Percentiles rank a stretch among this genome's conserved stretches.
Evolutionary conservation across 139 green algal genomes (phyloP).

Genomic region (Chlorella vulgaris): DNA sequence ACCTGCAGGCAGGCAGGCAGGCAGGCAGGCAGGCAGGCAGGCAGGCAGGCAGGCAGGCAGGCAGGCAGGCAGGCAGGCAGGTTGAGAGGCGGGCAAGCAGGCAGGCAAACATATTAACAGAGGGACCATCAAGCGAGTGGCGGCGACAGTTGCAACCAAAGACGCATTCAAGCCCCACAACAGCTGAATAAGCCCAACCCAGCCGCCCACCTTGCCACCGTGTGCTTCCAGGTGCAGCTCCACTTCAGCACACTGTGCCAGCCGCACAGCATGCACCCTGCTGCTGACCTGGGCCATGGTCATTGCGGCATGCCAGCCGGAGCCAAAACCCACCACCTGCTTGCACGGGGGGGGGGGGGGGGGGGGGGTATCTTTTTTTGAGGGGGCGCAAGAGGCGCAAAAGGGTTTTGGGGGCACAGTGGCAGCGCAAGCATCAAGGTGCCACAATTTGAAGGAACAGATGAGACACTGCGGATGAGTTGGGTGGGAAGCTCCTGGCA

Average conservation of each 20-base stretch:
- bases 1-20: background rate
- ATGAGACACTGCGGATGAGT: too few relatives aligned
- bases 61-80: too few relatives aligned
- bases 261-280: conserved; percentile 66
- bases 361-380: background rate
- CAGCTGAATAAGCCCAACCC: too few relatives aligned
- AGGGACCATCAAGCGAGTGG: too few relatives aligned
- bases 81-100: too few relatives aligned
- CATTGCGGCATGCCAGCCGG: conserved; percentile 72
- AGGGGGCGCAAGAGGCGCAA: background rate
- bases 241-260: conserved; percentile 73
- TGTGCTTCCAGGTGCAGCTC: conserved; percentile 43
- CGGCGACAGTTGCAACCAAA: too few relatives aligned
- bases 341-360: background rate
- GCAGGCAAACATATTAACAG: too few relatives aligned
- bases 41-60: too few relatives aligned
- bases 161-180: too few relatives aligned
- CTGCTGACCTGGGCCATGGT: conserved; percentile 70
- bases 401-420: background rate
- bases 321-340: conserved; percentile 75
- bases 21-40: background rate
- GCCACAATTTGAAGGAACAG: too few relatives aligned
- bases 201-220: background rate
- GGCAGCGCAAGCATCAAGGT: background rate
- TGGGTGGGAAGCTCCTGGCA: too few relatives aligned